Evolutionary conservation across 352 stramenopile species (phyloP), one percentile per base, ranked within the genome.

Genomic region (Phytopythium vexans): DNA sequence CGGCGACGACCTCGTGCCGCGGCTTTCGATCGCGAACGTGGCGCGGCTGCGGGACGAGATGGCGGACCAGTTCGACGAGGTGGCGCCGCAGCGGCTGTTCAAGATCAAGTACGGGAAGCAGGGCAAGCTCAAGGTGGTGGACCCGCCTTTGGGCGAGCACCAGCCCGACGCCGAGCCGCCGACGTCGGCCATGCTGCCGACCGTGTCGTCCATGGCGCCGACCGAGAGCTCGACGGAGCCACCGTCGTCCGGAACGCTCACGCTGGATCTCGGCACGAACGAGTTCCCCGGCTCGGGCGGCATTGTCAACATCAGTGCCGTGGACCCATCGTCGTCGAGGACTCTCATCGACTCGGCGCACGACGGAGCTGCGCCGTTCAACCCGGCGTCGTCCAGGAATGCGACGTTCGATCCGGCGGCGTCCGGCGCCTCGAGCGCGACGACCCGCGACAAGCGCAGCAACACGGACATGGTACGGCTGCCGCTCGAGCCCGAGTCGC

Each of bases 1-100:
- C 54, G 77, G 77, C 7, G 77, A 89, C 54, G 82, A 89, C 44
- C 73, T 89, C 8, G 78, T 89, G 11, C 77, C 82, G 3, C 78
- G 82, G 0, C 48, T 92, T 1, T 88, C 78, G 35, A 74, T 89
- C 52, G 68, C 70, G 4, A 92, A 89, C 60, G 66, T 88, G 59
- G 69, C 74, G 38, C 74, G 65, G 2, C 62, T 92, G 27, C 78
- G 79, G 12, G 76, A 88, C 41, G 82, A 89, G 44, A 88, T 89
- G 78, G 67, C 76, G 27, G 58, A 64, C 42, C 68, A 88, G 44
- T 89, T 86, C 41, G 70, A 88, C 47, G 62, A 72, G 4, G 82
- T 89, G n/a, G 76, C 82, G 5, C 61, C 69, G n/a, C 74, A 86
- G 50, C 66, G 62, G 15, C 59, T 92, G 11, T 86, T 64, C 50